phyloP scores from a whole-genome alignment of 345 rosid genomes.

The Excoecaria agallocha region DNA sequence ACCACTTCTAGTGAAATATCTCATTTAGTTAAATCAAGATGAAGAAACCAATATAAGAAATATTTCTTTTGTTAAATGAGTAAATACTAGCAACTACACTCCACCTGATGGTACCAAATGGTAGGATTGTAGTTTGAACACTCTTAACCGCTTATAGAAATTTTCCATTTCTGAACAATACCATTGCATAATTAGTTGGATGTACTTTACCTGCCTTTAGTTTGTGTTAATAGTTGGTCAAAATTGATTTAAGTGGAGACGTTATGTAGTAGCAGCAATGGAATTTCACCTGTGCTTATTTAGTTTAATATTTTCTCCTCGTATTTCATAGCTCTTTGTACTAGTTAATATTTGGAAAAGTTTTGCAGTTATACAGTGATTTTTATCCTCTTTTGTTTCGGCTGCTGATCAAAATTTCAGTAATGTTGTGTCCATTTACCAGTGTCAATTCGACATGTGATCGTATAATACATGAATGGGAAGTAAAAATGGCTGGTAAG shows the following conservation, averaged over 20 bases:
- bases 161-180: not conserved
- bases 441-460: too few species aligned
- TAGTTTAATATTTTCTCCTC: not conserved
- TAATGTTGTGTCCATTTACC: too few species aligned
- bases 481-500: too few species aligned
- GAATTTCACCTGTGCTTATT: not conserved
- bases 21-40: not conserved
- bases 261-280: not conserved
- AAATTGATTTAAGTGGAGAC: not conserved
- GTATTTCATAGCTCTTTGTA: not conserved
- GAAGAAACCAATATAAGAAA: not conserved
- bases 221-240: too few species aligned
- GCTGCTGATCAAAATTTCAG: too few species aligned
- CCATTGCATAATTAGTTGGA: not conserved
- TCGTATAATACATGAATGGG: too few species aligned
- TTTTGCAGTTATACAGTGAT: not conserved
- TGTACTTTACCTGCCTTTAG: not conserved
- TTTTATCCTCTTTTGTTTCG: not conserved
- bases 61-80: not conserved
- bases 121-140: not conserved
- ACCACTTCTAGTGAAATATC: conserved; percentile 6
- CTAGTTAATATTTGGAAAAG: not conserved
- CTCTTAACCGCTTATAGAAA: not conserved
- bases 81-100: not conserved
- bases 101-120: not conserved